Evolutionary conservation across 2,329 filamentous ascomycete genomes (phyloP), one percentile per base, ranked within the genome.

Genomic region (Pseudopithomyces chartarum): DNA sequence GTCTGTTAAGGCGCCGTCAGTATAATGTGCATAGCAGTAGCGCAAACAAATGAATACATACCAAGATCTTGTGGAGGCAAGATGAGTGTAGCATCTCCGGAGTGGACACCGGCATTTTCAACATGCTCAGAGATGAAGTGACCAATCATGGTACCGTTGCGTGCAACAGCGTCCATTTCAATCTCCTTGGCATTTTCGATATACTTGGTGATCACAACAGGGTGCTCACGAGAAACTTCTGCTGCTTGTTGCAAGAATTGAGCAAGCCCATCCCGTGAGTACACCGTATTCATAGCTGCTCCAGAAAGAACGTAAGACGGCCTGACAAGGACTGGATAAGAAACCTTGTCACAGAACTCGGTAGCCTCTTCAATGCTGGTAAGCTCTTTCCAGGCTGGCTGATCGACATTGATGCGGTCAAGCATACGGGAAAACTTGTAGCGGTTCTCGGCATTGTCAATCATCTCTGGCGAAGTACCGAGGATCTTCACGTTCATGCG

Each of bases 111-210:
- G 19, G 95, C 95, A 68, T 98, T 98, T 79, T 99, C 95, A 40
- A 99, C 95, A 76, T 99, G 95, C 82, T 99, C 95, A 0, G 94
- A 98, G 73, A 99, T 91, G 78, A 98, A 98, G 76, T 98, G 95
- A 12, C 94, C 92, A 56, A 97, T 87, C 78, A 98, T 90, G 53
- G 85, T 88, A 71, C 95, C 95, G 66, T 96, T 90, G 68, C 88
- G 89, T 52, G 94, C 95, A 43, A 99, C 95, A 39, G 95, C 95
- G 69, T 99, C 95, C 95, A 99, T 98, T 79, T 99, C 95, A 62
- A 99, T 98, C 77, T 99, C 95, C 83, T 99, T 98, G 63, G 95
- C 95, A 65, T 96, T 95, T 82, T 99, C 95, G 65, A 99, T 98
- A 80, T 98, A 99, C 81, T 99, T 99, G 59, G 94, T 98, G 71